Percentiles rank a stretch among this genome's conserved stretches.
Conservation (phyloP, 73 alveolate genomes). For the Tetrahymena elliotti region DNA sequence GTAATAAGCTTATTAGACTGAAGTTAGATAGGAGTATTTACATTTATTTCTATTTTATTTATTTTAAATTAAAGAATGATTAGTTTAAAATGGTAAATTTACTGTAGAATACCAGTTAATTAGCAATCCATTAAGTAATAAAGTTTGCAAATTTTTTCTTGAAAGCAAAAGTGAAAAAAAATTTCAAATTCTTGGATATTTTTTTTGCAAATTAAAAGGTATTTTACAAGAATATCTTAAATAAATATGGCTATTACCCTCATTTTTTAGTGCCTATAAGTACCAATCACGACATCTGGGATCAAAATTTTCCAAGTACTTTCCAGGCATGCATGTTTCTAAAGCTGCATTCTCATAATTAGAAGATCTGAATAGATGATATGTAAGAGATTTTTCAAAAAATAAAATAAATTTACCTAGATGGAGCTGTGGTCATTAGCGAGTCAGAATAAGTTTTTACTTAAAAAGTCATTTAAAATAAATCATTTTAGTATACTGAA, state of each 20-base stretch:
- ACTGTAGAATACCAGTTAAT: no score
- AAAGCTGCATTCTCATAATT: neutral
- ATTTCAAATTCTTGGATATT: no score
- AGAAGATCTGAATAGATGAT: neutral
- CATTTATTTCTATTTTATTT: neutral
- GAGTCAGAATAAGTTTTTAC: neutral
- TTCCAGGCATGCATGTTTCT: neutral
- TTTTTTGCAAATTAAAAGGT: no score
- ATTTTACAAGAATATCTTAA: no score
- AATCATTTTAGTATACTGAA: neutral
- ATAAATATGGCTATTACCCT: neutral
- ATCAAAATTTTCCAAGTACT: neutral
- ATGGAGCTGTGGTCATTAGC: neutral
- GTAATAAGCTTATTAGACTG: neutral
- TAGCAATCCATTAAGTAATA: no score
- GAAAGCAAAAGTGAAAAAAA: no score
- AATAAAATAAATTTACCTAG: neutral
- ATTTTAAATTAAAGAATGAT: no score
- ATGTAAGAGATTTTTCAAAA: neutral
- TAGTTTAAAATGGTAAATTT: no score
- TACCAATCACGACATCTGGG: neutral
- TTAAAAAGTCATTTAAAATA: neutral
- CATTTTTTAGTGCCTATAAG: neutral
- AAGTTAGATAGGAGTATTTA: neutral
- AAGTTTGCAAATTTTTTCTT: no score